phyloP scores from a whole-genome alignment of 2,329 filamentous ascomycete species.

The Diaporthe sp. region DNA sequence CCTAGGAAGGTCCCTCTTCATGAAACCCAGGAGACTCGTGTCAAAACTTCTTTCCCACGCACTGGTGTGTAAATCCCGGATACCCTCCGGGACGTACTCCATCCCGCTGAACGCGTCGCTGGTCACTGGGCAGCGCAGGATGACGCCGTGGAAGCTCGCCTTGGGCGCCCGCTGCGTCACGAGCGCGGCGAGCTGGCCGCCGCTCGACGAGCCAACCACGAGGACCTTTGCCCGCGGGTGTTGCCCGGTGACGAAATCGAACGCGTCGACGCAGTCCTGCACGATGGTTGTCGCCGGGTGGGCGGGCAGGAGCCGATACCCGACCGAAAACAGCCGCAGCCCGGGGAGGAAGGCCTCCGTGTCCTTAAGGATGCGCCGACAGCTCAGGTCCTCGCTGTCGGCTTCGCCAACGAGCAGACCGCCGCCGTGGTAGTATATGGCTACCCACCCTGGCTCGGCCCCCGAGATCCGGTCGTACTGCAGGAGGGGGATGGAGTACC shows the following conservation, averaged over 20 bases:
- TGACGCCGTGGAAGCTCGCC: slow-evolving; percentile 52
- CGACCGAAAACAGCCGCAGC: slow-evolving; percentile 58
- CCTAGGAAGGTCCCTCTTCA: slow-evolving; percentile 52
- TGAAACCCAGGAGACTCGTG: slow-evolving; percentile 52
- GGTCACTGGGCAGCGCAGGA: slow-evolving; percentile 64
- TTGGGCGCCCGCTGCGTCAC: slow-evolving; percentile 53
- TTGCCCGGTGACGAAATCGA: slow-evolving; percentile 45
- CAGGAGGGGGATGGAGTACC: slow-evolving; percentile 54
- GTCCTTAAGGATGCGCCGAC: slow-evolving; percentile 56
- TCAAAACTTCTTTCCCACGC: slow-evolving; percentile 53
- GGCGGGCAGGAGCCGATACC: slow-evolving; percentile 61
- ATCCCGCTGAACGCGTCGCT: slow-evolving; percentile 57
- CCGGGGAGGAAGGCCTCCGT: slow-evolving; percentile 42
- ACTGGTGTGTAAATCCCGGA: slow-evolving; percentile 57
- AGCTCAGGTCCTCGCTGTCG: slow-evolving; percentile 64
- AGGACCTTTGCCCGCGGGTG: slow-evolving; percentile 47
- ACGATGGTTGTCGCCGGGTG: slow-evolving; percentile 57
- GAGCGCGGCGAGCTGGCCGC: slow-evolving; percentile 62
- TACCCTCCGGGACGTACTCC: slow-evolving; percentile 53
- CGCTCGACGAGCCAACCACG: slow-evolving; percentile 62
- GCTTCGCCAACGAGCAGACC: slow-evolving; percentile 62
- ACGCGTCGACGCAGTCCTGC: slow-evolving; percentile 57
- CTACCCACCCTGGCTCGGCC: slow-evolving; percentile 44
- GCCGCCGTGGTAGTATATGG: slow-evolving; percentile 65
- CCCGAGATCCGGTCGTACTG: slow-evolving; percentile 48